Base-by-base conservation (phyloP, 2,329 filamentous ascomycete species). In the Epichloe festucae region DNA sequence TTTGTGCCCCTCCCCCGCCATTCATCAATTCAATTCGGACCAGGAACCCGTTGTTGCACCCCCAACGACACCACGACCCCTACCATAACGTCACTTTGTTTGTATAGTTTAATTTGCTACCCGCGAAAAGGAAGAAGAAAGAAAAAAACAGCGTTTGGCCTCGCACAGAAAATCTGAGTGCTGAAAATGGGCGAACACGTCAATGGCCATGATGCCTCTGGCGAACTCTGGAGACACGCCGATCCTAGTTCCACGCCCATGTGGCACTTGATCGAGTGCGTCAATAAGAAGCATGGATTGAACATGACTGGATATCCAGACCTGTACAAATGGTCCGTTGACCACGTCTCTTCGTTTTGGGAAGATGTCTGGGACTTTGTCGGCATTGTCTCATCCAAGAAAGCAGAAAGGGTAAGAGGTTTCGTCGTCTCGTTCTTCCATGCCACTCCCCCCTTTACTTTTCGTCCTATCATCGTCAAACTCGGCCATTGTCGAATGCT, bases 311-410 rank as follows among this genome's bases (percentile, higher is more conserved):
- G 74, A 55, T 95, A 95, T 62, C 70, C 82, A 19, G 80, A 80
- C n/a, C 76, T 97, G 8, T 86, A 91, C 70, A 71, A 78, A 63
- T 97, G 91, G 91, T 95, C 89, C 57, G 77, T 93, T 56, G 78
- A 84, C 7, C 75, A 91, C 59, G 76, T 89, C 7, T 76, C 81
- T 23, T 71, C 76, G 1, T 95, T 96, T 66, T 97, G 91, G 91
- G 81, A 78, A 48, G 84, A 89, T 51, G 78, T 89, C 10, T 96
- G 90, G 90, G 74, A 86, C 42, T 90, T 85, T 67, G 86, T 86
- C 3, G 85, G 85, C 43, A 77, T 97, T 58, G 81, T 75, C 56
- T 80, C 87, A 5, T 85, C 85, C 23, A 73, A 72, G 60, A 67
- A 73, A 7, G 90, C 79, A 63, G 70, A 75, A 27, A 66, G 77